Evolutionary conservation across 345 rosid species (phyloP), one percentile per base, ranked within the genome.

Genomic region (Psidium friedrichsthalianum): DNA sequence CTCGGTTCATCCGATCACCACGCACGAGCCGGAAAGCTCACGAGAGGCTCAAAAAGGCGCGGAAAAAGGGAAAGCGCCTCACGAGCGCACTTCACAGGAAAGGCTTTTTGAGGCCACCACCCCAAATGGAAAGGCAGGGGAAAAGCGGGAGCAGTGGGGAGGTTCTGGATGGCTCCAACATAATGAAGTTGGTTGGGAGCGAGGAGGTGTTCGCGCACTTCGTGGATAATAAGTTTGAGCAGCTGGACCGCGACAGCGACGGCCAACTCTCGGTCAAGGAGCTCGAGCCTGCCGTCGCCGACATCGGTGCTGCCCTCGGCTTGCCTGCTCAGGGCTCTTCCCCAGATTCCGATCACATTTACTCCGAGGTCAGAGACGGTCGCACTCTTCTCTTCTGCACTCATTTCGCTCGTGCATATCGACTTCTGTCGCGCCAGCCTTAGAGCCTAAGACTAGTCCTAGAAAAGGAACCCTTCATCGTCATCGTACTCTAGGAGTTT

Each of bases 301-400:
- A 96, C 89, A 94, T 94, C 85, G 98, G 99, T 74, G 97, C 97
- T 55, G 98, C 97, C 13, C 95, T 96, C 83, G 99, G 99, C 85
- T 91, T 97, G 90, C 98, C 98, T 78, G 85, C 92, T 86, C 96
- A 94, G 82, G 98, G 98, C 49, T 86, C 97, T 58, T 94, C 99
- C 69, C 89, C 94, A 86, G 94, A 92, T 88, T 96, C 99, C 53
- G 98, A 95, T 87, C 94, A 91, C 85, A 91, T 95, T 91, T 95
- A 96, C 91, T 91, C 96, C 24, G 98, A 97, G 99, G 99, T 92
- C 42, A 69, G 85, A 49, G 11, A 27, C 27, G 5, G 24, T 14
- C 15, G 11, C 32, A 2, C 83, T 52, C 80, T 54, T 74, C 84
- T 83, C 14, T 52, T 56, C 42, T 52, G 20, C 47, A 56, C 84